These are phyloP conservation scores for Thalassiosira gravida DNA, from an alignment of 352 stramenopile species.

Conservation along the genomic window DNA sequence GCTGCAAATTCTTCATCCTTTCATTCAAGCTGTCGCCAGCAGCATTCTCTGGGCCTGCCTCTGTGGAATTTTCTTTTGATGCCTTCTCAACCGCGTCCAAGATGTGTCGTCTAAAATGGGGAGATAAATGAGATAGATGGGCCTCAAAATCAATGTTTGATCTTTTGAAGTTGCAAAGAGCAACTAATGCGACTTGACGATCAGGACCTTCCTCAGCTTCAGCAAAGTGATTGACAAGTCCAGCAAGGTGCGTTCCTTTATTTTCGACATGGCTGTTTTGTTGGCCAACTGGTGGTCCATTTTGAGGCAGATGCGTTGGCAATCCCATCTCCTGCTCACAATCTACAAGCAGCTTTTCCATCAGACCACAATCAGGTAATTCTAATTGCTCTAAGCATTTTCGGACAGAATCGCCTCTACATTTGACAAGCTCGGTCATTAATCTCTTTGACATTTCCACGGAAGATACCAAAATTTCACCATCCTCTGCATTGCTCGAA, in stretches of 20 bases:
- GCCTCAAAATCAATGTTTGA: slow-evolving; percentile 43
- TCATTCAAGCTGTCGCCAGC: slow-evolving; percentile 22
- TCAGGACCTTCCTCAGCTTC: slow-evolving; percentile 26
- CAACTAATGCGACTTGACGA: slow-evolving; percentile 26
- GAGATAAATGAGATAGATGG: slow-evolving; percentile 43
- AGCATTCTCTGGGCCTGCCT: slow-evolving; percentile 3
- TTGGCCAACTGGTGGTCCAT: slow-evolving; percentile 14
- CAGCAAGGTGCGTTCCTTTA: slow-evolving; percentile 33
- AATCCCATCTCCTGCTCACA: slow-evolving; percentile 37
- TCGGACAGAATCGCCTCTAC: slow-evolving; percentile 26
- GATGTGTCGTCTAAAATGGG: slow-evolving; percentile 36
- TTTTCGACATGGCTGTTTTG: slow-evolving; percentile 4
- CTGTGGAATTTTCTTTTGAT: slow-evolving; percentile 35
- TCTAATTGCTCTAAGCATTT: slow-evolving; percentile 23
- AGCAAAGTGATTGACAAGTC: slow-evolving; percentile 43
- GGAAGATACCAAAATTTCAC: slow-evolving; percentile 34
- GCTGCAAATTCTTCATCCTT: slow-evolving; percentile 30
- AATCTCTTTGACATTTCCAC: slow-evolving; percentile 47
- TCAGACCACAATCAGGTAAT: slow-evolving; percentile 23
- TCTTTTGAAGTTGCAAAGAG: slow-evolving; percentile 34
- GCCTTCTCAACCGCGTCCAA: slow-evolving; percentile 33
- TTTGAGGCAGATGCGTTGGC: background rate
- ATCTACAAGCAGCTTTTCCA: slow-evolving; percentile 30
- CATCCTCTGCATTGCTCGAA: background rate
- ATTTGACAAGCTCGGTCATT: slow-evolving; percentile 51